Conservation (phyloP, 2,329 filamentous ascomycete species). For the Bipolaris oryzae region DNA sequence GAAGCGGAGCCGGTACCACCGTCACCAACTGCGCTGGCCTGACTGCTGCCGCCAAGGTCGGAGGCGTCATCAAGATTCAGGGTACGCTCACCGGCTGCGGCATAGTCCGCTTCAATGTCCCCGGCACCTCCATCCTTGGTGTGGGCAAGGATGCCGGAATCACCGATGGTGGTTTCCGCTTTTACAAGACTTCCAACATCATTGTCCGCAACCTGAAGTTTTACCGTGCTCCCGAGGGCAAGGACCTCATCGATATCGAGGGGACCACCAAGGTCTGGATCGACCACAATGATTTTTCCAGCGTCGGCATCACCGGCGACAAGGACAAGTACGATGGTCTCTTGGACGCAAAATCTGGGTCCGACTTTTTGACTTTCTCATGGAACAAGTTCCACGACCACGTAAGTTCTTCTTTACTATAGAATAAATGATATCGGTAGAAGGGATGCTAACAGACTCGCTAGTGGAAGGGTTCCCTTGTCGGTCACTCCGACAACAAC, state of each 20-base stretch:
- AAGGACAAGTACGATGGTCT: constrained; percentile 46
- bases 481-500: constrained; percentile 52
- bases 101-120: constrained; percentile 31
- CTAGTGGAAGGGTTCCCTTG: constrained; percentile 63
- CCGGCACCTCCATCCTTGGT: constrained; percentile 45
- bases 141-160: constrained; percentile 51
- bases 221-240: constrained; percentile 61
- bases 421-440: neutral
- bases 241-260: constrained; percentile 67
- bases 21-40: constrained; percentile 60
- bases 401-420: constrained; percentile 29
- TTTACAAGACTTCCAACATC: constrained; percentile 62
- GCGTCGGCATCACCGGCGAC: constrained; percentile 50
- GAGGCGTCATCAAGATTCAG: constrained; percentile 44
- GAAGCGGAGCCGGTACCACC: constrained; percentile 61
- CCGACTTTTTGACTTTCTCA: constrained; percentile 65
- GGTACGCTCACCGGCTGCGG: constrained; percentile 41
- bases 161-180: constrained; percentile 57
- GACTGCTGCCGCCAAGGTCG: constrained; percentile 54
- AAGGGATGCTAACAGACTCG: constrained; percentile 9
- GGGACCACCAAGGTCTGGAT: constrained; percentile 63
- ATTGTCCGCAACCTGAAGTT: constrained; percentile 68
- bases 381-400: constrained; percentile 62
- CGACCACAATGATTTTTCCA: constrained; percentile 70
- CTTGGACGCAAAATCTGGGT: constrained; percentile 67